These are phyloP conservation scores for Botrytis paeoniae DNA, from an alignment of 2,329 filamentous ascomycete genomes.

Conservation along the genomic window DNA sequence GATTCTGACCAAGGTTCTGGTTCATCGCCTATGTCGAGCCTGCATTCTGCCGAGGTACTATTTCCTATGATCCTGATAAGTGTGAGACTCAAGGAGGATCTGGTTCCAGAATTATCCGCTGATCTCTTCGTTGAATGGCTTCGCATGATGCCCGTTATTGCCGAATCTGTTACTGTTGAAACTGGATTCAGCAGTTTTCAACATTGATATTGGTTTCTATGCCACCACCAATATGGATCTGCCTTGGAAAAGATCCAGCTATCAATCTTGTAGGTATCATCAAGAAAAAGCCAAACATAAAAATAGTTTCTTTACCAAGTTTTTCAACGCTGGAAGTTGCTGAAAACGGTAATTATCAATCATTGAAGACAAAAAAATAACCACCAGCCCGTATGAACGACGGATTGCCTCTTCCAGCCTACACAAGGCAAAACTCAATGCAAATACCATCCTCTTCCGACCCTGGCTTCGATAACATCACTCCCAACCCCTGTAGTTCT, in stretches of 20 bases:
- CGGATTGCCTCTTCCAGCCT: not conserved
- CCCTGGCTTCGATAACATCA: not conserved
- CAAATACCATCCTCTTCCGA: not conserved
- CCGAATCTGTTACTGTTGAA: not conserved
- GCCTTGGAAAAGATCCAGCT: not conserved
- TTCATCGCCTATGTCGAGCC: not conserved
- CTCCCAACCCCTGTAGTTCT: not conserved
- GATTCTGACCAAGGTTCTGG: not conserved
- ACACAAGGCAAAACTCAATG: accelerated
- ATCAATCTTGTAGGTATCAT: not conserved
- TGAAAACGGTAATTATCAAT: not conserved
- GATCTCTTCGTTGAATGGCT: not conserved
- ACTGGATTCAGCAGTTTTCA: not conserved
- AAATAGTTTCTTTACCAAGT: not conserved
- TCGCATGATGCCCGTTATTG: not conserved
- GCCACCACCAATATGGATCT: not conserved
- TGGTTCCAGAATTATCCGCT: not conserved
- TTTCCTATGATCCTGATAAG: not conserved
- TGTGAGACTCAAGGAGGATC: not conserved
- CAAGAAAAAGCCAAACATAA: not conserved
- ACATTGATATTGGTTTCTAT: not conserved
- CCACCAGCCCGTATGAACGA: no score
- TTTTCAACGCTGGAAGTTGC: accelerated
- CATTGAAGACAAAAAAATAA: not conserved
- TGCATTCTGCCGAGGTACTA: not conserved